These are phyloP conservation scores for Pleurotus pulmonarius DNA, from an alignment of 768 basidiomycete species.

Conservation along the genomic window DNA sequence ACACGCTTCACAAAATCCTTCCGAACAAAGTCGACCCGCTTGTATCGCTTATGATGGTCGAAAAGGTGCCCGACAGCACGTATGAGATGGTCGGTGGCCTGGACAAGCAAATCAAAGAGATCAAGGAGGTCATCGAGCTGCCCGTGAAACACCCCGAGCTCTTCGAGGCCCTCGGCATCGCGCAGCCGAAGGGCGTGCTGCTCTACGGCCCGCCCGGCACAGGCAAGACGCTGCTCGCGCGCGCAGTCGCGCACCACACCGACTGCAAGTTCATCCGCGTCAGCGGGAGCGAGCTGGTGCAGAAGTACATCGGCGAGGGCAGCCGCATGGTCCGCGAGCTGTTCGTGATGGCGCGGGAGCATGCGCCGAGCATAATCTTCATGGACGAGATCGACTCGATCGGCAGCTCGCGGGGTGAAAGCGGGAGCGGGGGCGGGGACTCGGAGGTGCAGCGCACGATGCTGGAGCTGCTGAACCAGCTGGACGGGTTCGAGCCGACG, in stretches of 20 bases:
- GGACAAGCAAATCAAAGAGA: constrained; percentile 98
- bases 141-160: constrained; percentile 97
- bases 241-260: constrained; percentile 96
- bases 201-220: constrained; percentile 96
- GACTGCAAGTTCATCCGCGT: constrained; percentile 98
- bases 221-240: constrained; percentile 91
- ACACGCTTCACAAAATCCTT: constrained; percentile 93
- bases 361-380: constrained; percentile 97
- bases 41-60: constrained; percentile 99
- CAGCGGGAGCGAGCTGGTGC: constrained; percentile 89
- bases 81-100: constrained; percentile 99
- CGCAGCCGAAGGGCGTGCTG: constrained; percentile 94
- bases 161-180: constrained; percentile 94
- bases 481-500: constrained; percentile 92
- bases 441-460: constrained; percentile 90
- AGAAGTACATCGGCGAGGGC: constrained; percentile 98
- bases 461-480: constrained; percentile 84
- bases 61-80: constrained; percentile 98
- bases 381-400: constrained; percentile 99
- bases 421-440: constrained; percentile 86
- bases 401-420: constrained; percentile 87
- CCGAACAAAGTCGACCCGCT: constrained; percentile 98
- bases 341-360: constrained; percentile 97
- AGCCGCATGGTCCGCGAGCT: constrained; percentile 95
- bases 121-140: constrained; percentile 93